Evolutionary conservation across 441 rosid genomes (phyloP), one percentile per base, ranked within the genome.

Genomic region (Populus tomentosa): DNA sequence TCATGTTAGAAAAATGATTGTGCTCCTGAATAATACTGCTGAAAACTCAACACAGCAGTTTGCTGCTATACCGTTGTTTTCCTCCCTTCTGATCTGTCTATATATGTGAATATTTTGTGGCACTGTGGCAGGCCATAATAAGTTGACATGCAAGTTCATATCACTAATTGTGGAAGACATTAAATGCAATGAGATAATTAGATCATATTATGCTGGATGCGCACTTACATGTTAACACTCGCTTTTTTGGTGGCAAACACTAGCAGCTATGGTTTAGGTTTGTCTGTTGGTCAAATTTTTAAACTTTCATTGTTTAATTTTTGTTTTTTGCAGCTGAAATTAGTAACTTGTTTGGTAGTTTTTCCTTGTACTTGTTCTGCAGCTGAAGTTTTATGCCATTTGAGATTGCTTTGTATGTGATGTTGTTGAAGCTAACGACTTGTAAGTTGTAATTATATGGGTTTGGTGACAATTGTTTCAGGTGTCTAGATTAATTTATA

Each of bases 401-500:
- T 71, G 16, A 16, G 2, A 28, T 71, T 14, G 24, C 61, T 56
- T 72, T 74, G 23, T 21, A 76, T 73, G 72, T 30, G 16, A 36
- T 72, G 71, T 68, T 40, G 23, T 72, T 61, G 28, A 69, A 76
- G 61, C 67, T 66, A 66, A 69, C 32, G 33, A 33, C 13, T 20
- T 30, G 23, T 36, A 24, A 24, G 65, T 21, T 23, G 28, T 21
- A 61, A 61, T 11, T 71, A 1, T 67, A 20, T 9, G 36, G 2
- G 3, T 69, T 70, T 70, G 76, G 18, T 79, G 81, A 70, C 71
- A 53, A 75, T 35, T 61, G 53, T 80, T 85, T 67, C 90, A 94
- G 97, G 91, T 91, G 73, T 78, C 90, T 38, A 91, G 95, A 76
- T 85, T 92, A 75, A 91, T 92, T 65, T 92, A 90, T 78, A 89